Base-by-base conservation (phyloP, 352 stramenopile species). In the Globisporangium canariense region DNA sequence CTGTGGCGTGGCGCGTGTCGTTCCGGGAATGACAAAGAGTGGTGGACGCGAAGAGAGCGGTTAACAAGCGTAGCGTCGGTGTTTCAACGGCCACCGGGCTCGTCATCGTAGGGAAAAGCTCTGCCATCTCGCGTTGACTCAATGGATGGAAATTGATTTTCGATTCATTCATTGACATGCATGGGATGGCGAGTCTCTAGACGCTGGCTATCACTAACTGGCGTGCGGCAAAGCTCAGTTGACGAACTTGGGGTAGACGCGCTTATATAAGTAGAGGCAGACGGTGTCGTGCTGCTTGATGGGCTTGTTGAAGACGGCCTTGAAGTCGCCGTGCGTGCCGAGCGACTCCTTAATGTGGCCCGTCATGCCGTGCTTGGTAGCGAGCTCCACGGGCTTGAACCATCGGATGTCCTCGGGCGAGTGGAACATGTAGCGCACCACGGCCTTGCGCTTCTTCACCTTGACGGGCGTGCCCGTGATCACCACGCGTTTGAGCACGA, bases 211-310 rank as follows among this genome's bases (percentile, higher is more conserved):
- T 36, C 32, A 43, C 16, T 16, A 30, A 41, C 30, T 40, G 20
- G 25, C 14, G 13, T 10, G 34, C 51, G 32, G 32, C 32, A 36
- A 36, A 36, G n/a, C 34, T 72, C 52, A 86, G 74, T 80, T 87
- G 66, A 89, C 81, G 68, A 92, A 98, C 80, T 99, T 99, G 53
- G 98, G 98, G 78, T 98, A 99, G 20, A 99, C 91, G 60, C 98
- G 89, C 84, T 99, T 99, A 90, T 99, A 99, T 66, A 99, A 78
- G 57, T 96, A 89, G 66, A 99, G 79, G 74, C 97, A 99, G 7
- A 99, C 96, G 2, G 97, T 99, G 80, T 99, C 98, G 77, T 99
- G 96, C 76, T 99, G 96, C 81, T 98, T 98, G 71, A 99, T 98
- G 57, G 93, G 94, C 70, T 98, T 97, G 83, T 99, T 99, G 83